Conservation (phyloP, 2,329 filamentous ascomycete genomes). For the Elsinoe perseae region DNA sequence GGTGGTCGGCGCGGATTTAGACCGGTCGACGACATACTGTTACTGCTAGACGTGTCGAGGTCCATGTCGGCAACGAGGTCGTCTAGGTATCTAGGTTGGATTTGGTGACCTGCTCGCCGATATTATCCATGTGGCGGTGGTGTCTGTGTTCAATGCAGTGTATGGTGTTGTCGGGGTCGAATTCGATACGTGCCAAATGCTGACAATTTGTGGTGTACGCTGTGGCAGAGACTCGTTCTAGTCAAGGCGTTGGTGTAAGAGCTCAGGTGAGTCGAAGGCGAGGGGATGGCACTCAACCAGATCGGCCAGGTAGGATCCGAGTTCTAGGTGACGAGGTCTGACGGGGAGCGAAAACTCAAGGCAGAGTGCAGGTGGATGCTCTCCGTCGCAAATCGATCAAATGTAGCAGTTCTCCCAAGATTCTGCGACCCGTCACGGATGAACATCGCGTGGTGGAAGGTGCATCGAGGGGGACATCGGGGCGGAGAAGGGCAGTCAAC, state of each 20-base stretch:
- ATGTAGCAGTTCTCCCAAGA: constrained; percentile 9
- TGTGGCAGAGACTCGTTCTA: constrained; percentile 1
- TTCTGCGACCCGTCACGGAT: constrained; percentile 7
- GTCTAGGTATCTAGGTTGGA: constrained; percentile 1
- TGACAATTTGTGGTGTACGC: not conserved
- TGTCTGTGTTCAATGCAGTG: not conserved
- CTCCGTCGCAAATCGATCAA: constrained; percentile 9
- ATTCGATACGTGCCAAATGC: not conserved
- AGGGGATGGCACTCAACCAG: not conserved
- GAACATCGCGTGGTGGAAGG: constrained; percentile 16
- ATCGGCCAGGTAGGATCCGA: not conserved
- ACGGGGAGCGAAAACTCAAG: constrained; percentile 1
- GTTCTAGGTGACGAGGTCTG: constrained; percentile 3
- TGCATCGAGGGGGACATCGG: constrained; percentile 16
- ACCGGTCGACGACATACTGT: not conserved
- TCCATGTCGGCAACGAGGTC: not conserved
- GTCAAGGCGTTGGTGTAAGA: not conserved
- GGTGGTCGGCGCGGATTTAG: constrained; percentile 36
- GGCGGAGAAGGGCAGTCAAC: not conserved
- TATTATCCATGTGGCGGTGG: not conserved
- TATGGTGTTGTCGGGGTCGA: not conserved
- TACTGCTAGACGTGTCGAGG: constrained; percentile 9
- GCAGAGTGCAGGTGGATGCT: not conserved
- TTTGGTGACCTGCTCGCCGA: not conserved
- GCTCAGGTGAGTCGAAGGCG: not conserved